Base-by-base conservation (phyloP, 1,139 yeast species). In the Saccharomyces hybrid region DNA sequence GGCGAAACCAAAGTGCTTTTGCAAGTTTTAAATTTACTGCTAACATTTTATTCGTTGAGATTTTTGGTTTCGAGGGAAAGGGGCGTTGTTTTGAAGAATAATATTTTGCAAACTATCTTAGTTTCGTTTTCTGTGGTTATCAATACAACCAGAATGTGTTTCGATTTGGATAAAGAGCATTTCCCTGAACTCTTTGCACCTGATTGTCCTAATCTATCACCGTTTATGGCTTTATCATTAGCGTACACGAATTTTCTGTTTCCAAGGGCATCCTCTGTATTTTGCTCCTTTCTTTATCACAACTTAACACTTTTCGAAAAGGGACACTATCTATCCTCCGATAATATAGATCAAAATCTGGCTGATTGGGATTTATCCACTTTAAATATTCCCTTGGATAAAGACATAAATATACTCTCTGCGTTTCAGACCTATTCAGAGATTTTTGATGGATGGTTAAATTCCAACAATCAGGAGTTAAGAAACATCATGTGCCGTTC, bases 251-350 rank as follows among this genome's bases (percentile, higher is more conserved):
- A 47, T 8, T 32, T 29, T 12, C 3, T 47, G 14, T 51, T 47
- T 11, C 53, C 31, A 4, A 69, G 58, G 42, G 50, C 58, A 2
- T 31, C 55, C 4, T 51, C 61, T 27, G 34, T 55, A 16, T 59
- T 60, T 41, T 58, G 59, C 50, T 55, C 60, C 2, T 54, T 61
- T 31, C 47, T 56, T 9, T 61, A 59, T 56, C 52, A 58, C 12
- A 60, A 58, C 41, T 32, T 59, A 29, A 62, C 64, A 1, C 29
- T 60, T n/a, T 61, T 61, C 48, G 62, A 59, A 31, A 57, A 53
- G 29, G 61, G 61, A 2, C 28, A 53, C 4, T 51, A 57, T 42
- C 47, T 56, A 5, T 49, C 53, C 1, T 5, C 47, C 11, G 53
- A 53, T 27, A 34, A 52, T 7, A 14, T 26, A 31, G 51, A 51